phyloP scores from a whole-genome alignment of 371 early-diverging fungal species.

The Chytridiales sp. region DNA sequence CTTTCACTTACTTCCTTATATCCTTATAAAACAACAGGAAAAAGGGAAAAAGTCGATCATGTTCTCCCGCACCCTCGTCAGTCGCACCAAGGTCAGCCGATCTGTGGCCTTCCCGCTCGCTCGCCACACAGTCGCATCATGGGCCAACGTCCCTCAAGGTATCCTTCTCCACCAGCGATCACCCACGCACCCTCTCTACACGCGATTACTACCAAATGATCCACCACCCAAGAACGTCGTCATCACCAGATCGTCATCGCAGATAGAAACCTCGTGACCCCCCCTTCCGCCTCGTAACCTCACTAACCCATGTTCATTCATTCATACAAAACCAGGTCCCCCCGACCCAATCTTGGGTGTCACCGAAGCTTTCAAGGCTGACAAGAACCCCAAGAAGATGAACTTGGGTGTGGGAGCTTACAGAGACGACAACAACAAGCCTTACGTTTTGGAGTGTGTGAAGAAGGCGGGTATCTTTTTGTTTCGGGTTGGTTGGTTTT shows the following conservation, averaged over 20 bases:
- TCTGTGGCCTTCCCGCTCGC: neutral
- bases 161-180: too few relatives aligned
- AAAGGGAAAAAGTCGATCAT: neutral
- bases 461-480: conserved; percentile 63
- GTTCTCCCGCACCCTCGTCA: conserved; percentile 4
- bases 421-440: conserved; percentile 88
- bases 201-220: neutral
- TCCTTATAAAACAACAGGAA: too few relatives aligned
- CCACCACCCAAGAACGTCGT: neutral
- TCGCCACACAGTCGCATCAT: conserved; percentile 52
- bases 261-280: too few relatives aligned
- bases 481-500: neutral
- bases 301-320: neutral
- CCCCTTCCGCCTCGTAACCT: neutral
- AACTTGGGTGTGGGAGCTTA: conserved; percentile 98
- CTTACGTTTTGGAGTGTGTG: conserved; percentile 86
- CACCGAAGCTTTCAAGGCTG: conserved; percentile 94
- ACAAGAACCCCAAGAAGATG: conserved; percentile 88
- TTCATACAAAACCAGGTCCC: conserved; percentile 56
- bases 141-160: conserved; percentile 68
- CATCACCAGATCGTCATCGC: neutral
- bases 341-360: conserved; percentile 94
- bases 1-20: neutral
- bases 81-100: conserved; percentile 6
- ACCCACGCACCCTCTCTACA: conserved; percentile 55